These are phyloP conservation scores for Gossypium lobatum DNA, from an alignment of 441 rosid species.

Conservation along the genomic window DNA sequence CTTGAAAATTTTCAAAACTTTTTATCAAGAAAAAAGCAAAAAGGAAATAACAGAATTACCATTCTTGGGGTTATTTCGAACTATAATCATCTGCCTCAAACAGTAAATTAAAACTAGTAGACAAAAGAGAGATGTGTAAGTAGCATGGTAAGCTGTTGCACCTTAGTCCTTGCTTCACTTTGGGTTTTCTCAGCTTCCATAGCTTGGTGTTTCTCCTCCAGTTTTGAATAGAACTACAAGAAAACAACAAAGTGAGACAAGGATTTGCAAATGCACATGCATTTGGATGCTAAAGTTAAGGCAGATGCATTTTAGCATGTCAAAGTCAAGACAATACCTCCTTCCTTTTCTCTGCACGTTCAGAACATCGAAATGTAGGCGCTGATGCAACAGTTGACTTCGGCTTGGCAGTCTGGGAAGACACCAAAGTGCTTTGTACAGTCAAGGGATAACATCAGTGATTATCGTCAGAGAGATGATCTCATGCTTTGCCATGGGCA, in stretches of 20 bases:
- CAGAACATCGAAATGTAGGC: conserved; percentile 65
- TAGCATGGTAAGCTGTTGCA: conserved; percentile 13
- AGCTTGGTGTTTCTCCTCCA: conserved; percentile 89
- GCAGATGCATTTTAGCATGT: conserved; percentile 3
- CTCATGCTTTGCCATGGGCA: background rate
- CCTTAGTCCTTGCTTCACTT: conserved; percentile 78
- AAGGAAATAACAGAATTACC: conserved; percentile 3
- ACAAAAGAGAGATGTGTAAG: background rate
- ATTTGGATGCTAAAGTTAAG: conserved; percentile 1
- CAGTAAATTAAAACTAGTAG: background rate
- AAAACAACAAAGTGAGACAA: conserved; percentile 20
- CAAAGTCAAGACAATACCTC: conserved; percentile 45
- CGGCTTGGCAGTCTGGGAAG: conserved; percentile 40
- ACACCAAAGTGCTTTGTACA: conserved; percentile 41
- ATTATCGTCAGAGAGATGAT: background rate
- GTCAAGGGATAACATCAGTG: conserved; percentile 25
- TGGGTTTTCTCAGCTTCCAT: conserved; percentile 81
- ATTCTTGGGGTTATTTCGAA: conserved; percentile 2
- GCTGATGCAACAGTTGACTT: conserved; percentile 42
- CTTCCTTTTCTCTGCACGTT: conserved; percentile 82
- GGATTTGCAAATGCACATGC: background rate
- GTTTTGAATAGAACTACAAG: conserved; percentile 65
- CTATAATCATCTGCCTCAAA: conserved; percentile 16
- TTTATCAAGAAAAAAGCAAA: background rate
- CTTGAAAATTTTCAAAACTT: conserved; percentile 29